These are phyloP conservation scores for Ustulina deusta DNA, from an alignment of 2,329 filamentous ascomycete genomes.

Conservation along the genomic window DNA sequence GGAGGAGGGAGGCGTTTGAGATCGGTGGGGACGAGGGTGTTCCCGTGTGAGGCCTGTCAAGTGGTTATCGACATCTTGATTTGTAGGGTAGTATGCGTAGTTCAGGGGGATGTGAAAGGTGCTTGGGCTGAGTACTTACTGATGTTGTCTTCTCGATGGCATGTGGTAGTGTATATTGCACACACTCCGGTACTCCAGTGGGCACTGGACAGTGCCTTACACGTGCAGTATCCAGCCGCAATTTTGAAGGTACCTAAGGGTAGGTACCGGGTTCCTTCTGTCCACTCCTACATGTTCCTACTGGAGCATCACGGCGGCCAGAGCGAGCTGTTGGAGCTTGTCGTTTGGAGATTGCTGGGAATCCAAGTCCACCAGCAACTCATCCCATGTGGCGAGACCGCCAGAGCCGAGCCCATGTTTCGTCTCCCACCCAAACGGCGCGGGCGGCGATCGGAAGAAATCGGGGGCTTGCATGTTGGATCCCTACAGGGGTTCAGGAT, in stretches of 20 bases:
- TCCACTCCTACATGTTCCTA: neutral
- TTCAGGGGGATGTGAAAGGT: constrained; percentile 6
- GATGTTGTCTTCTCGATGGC: neutral
- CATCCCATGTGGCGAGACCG: constrained; percentile 21
- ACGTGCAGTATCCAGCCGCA: neutral
- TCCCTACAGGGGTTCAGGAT: constrained; percentile 24
- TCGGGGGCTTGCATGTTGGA: constrained; percentile 36
- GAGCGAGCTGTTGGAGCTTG: constrained; percentile 7
- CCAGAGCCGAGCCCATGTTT: constrained; percentile 26
- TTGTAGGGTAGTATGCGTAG: neutral
- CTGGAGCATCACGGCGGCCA: neutral
- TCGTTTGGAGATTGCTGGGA: constrained; percentile 20
- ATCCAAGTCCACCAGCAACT: constrained; percentile 12
- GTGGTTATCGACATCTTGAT: constrained; percentile 8
- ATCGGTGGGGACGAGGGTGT: constrained; percentile 32
- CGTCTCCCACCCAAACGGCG: constrained; percentile 19
- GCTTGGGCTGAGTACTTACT: neutral
- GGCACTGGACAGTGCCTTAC: no score
- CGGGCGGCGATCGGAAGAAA: constrained; percentile 38
- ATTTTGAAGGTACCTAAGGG: neutral
- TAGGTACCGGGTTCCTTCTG: neutral
- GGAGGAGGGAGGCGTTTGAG: constrained; percentile 33
- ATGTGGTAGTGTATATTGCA: neutral
- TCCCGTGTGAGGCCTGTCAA: constrained; percentile 23
- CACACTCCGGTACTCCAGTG: neutral